These are phyloP conservation scores for Phytophthora multivora DNA, from an alignment of 352 stramenopile genomes.

Conservation along the genomic window DNA sequence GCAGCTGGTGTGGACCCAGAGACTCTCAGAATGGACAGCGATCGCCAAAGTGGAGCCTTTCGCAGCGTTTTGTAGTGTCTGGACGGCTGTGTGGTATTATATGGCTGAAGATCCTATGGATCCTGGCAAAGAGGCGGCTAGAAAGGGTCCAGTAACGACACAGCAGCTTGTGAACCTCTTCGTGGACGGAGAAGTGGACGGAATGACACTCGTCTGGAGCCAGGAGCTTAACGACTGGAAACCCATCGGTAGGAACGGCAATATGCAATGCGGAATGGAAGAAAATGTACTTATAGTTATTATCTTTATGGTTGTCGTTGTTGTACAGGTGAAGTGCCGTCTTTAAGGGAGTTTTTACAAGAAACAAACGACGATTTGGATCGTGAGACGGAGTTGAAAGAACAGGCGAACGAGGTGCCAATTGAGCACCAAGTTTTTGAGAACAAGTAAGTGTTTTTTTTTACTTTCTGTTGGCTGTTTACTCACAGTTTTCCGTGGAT, in stretches of 20 bases:
- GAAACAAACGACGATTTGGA: constrained; percentile 72
- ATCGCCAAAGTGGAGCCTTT: constrained; percentile 56
- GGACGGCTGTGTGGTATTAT: constrained; percentile 67
- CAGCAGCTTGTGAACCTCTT: constrained; percentile 64
- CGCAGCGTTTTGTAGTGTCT: constrained; percentile 54
- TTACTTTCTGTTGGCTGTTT: neutral
- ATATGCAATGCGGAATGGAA: neutral
- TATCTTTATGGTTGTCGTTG: constrained; percentile 5
- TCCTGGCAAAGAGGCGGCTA: constrained; percentile 11
- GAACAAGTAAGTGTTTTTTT: constrained; percentile 54
- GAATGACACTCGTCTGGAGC: constrained; percentile 75
- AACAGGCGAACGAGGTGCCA: constrained; percentile 42
- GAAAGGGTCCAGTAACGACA: constrained; percentile 52
- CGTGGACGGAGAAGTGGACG: constrained; percentile 67
- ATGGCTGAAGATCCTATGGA: constrained; percentile 35
- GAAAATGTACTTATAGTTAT: neutral
- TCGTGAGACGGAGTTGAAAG: constrained; percentile 52
- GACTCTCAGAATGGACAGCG: constrained; percentile 60
- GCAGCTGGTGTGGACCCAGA: constrained; percentile 76
- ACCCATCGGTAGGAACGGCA: constrained; percentile 48
- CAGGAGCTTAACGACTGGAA: constrained; percentile 58
- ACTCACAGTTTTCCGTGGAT: neutral
- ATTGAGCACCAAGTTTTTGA: constrained; percentile 61
- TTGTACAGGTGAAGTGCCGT: constrained; percentile 48
- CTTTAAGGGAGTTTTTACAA: constrained; percentile 72